Evolutionary conservation across 768 basidiomycete genomes (phyloP).

Genomic region (Termitomyces sp.): DNA sequence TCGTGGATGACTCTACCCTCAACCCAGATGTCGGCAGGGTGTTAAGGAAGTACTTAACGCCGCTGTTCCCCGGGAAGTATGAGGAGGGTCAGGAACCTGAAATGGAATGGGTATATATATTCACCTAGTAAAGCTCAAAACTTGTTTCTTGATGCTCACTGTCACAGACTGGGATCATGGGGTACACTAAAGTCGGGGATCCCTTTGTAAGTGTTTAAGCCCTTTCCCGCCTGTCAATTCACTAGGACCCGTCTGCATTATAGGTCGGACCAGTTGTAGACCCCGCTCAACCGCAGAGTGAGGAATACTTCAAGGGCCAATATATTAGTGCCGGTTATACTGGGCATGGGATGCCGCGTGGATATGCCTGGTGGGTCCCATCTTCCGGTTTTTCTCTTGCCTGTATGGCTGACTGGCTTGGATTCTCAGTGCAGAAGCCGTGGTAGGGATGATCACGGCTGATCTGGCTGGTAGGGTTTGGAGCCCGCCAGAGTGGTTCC

Average conservation of each 20-base stretch:
- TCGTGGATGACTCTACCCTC: slow-evolving; percentile 54
- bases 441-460: slow-evolving; percentile 55
- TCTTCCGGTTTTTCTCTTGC: background rate
- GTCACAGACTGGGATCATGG: slow-evolving; percentile 80
- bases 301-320: slow-evolving; percentile 45
- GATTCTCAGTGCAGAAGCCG: slow-evolving; percentile 50
- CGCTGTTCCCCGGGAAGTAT: slow-evolving; percentile 52
- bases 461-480: slow-evolving; percentile 42
- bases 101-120: slow-evolving; percentile 74
- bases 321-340: slow-evolving; percentile 71
- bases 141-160: background rate
- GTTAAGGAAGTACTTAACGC: slow-evolving; percentile 58
- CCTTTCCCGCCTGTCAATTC: background rate
- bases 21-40: slow-evolving; percentile 42
- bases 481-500: slow-evolving; percentile 60
- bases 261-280: slow-evolving; percentile 63
- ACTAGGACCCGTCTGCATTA: too few species aligned
- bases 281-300: slow-evolving; percentile 14
- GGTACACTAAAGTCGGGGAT: slow-evolving; percentile 54
- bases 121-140: background rate
- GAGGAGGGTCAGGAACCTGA: slow-evolving; percentile 49
- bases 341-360: slow-evolving; percentile 80
- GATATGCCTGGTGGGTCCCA: slow-evolving; percentile 57
- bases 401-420: background rate
- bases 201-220: slow-evolving; percentile 54